Percentiles rank a stretch among this genome's conserved stretches.
Evolutionary conservation across 1,139 yeast species (phyloP).

Genomic region (Magnusiomyces sp.): DNA sequence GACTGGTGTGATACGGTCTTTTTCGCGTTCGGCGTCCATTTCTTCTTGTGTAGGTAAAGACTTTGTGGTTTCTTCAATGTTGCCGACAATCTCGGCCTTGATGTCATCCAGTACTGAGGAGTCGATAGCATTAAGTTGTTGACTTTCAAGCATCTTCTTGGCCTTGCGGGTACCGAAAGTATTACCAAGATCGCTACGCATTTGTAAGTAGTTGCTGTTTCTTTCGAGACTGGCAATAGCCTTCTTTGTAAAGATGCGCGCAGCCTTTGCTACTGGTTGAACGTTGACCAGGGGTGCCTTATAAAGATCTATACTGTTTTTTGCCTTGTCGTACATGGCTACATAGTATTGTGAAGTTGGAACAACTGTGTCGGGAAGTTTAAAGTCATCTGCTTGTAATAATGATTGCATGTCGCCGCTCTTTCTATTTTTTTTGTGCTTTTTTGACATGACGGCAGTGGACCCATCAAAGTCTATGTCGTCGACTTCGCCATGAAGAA

Average conservation of each 20-base stretch:
- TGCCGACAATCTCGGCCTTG: slow-evolving; percentile 75
- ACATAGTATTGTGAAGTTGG: slow-evolving; percentile 8
- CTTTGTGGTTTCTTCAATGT: slow-evolving; percentile 62
- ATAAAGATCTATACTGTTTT: slow-evolving; percentile 51
- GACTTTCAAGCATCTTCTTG: slow-evolving; percentile 75
- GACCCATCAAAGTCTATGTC: slow-evolving; percentile 66
- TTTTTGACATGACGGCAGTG: slow-evolving; percentile 32
- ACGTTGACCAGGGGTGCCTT: slow-evolving; percentile 52
- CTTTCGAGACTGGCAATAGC: slow-evolving; percentile 35
- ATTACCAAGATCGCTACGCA: slow-evolving; percentile 81
- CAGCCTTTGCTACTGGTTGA: slow-evolving; percentile 36
- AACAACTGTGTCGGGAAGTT: slow-evolving; percentile 19
- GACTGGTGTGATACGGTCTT: slow-evolving; percentile 76
- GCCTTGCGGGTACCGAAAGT: slow-evolving; percentile 97
- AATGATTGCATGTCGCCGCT: not conserved
- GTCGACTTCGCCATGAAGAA: slow-evolving; percentile 72
- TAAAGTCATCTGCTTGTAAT: slow-evolving; percentile 7
- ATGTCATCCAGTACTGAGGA: slow-evolving; percentile 66
- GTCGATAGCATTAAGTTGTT: slow-evolving; percentile 79
- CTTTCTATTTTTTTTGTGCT: not conserved
- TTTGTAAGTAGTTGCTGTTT: slow-evolving; percentile 38
- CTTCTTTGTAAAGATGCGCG: slow-evolving; percentile 46
- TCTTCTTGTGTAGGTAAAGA: slow-evolving; percentile 64
- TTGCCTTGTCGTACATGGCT: slow-evolving; percentile 61
- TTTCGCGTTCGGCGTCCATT: slow-evolving; percentile 44